Percentiles rank a stretch among this genome's conserved stretches.
These are phyloP conservation scores for Coemansia sp. DNA, from an alignment of 192 early-diverging fungal genomes.

Conservation along the genomic window DNA sequence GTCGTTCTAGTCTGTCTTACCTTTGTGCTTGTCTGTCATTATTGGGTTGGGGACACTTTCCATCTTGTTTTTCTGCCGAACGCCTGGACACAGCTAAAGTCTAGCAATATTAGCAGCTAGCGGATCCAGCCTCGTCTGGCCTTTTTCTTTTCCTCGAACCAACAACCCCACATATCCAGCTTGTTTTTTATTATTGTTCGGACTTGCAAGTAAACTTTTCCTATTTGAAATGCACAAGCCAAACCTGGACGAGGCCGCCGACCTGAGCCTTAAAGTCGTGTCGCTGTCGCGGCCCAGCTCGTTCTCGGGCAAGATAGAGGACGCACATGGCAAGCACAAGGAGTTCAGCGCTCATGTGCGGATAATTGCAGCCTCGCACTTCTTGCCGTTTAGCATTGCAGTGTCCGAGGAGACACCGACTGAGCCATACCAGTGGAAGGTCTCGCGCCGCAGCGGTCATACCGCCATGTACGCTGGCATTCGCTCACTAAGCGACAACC, in stretches of 20 bases:
- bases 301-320: slow-evolving; percentile 30
- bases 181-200: slow-evolving; percentile 4
- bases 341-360: slow-evolving; percentile 33
- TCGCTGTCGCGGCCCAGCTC: slow-evolving; percentile 40
- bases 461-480: slow-evolving; percentile 89
- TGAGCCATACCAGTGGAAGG: slow-evolving; percentile 56
- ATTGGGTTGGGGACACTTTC: not conserved
- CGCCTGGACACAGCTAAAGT: not conserved
- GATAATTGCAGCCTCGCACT: slow-evolving; percentile 55
- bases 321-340: slow-evolving; percentile 16
- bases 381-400: slow-evolving; percentile 44
- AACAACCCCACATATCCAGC: not conserved
- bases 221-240: slow-evolving; percentile 20
- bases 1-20: not conserved
- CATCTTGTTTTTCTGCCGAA: not conserved
- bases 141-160: not conserved
- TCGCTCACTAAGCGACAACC: slow-evolving; percentile 59
- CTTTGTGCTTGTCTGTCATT: not conserved
- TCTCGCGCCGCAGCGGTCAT: slow-evolving; percentile 70
- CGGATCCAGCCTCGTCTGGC: not conserved
- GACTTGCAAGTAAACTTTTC: not conserved
- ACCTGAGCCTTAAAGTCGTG: slow-evolving; percentile 36
- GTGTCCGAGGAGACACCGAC: slow-evolving; percentile 38
- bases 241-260: slow-evolving; percentile 37
- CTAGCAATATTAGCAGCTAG: not conserved